phyloP scores from a whole-genome alignment of 2,329 filamentous ascomycete genomes.

The Cercospora citrullina region DNA sequence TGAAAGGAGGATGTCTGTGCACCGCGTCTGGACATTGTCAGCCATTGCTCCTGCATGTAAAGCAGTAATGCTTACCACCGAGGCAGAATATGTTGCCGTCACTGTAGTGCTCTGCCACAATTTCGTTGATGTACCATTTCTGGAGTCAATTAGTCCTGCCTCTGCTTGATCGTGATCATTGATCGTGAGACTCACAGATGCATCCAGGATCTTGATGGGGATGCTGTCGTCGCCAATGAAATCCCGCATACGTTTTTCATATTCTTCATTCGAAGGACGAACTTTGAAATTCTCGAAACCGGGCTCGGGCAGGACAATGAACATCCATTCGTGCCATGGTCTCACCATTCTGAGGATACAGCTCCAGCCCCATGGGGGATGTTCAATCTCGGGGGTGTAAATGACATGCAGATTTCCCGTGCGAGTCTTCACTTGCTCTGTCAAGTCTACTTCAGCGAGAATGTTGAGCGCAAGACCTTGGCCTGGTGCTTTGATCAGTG shows the following conservation, averaged over 20 bases:
- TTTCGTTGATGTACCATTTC: constrained; percentile 64
- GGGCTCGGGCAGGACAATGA: constrained; percentile 49
- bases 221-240: constrained; percentile 58
- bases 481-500: constrained; percentile 45
- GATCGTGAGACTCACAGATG: constrained; percentile 38
- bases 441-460: constrained; percentile 53
- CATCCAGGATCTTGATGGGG: constrained; percentile 52
- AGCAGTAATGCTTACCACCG: constrained; percentile 49
- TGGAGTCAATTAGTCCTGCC: background rate
- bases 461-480: constrained; percentile 55
- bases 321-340: constrained; percentile 62
- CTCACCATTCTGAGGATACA: constrained; percentile 60
- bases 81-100: constrained; percentile 56
- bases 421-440: constrained; percentile 51
- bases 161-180: background rate
- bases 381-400: constrained; percentile 53
- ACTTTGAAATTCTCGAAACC: constrained; percentile 41
- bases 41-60: constrained; percentile 58
- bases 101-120: constrained; percentile 57
- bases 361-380: constrained; percentile 55
- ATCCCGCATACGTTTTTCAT: constrained; percentile 48
- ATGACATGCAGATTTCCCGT: constrained; percentile 63
- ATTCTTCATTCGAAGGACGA: constrained; percentile 51
- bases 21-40: constrained; percentile 58
- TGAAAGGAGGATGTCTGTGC: constrained; percentile 58